Base-by-base conservation (phyloP, 352 stramenopile species). In the Aphanomyces euteiches region DNA sequence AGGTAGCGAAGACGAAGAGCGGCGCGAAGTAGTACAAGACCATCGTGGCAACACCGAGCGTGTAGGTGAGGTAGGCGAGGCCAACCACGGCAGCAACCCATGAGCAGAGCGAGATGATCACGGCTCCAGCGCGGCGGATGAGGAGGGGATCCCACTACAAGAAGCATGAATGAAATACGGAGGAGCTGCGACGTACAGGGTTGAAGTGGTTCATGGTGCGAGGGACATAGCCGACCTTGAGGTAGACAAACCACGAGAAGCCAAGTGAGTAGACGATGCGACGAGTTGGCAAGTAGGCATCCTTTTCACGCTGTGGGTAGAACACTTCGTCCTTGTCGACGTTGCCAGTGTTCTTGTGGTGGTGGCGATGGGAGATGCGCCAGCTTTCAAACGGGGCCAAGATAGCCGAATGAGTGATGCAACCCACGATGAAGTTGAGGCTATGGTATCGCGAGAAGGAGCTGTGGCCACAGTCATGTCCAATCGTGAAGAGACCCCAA, bases 261-360 rank as follows among this genome's bases (percentile, higher is more conserved):
- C 85, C 85, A 41, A 90, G 80, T 21, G 73, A 66, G 39, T 82
- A 58, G 8, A 80, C 59, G 45, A 90, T 77, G 66, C 82, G 79
- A 40, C 80, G 79, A 2, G 81, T 85, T 36, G 85, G 43, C 21
- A 76, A 69, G 73, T 89, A 80, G 54, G 82, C 74, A 45, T 83
- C 80, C 15, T 75, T 67, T 61, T 82, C 81, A 71, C 84, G 84
- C 58, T 92, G 84, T 53, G 85, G 85, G 75, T 90, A 90, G 67
- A 92, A 93, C 70, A 92, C 83, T 72, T 92, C 85, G 65, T 93
- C 85, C 17, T 86, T 82, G 75, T 93, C 85, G 58, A 92, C 87
- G 77, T 91, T 92, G 72, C 85, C 85, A 70, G 84, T 93, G 79
- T 93, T 93, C 78, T 90, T 91, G 82, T 93, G 85, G 77, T 93